Percentiles rank a stretch among this genome's conserved stretches.
Conservation (phyloP, 1,284 basidiomycete species). For the Sporisorium exsertum region DNA sequence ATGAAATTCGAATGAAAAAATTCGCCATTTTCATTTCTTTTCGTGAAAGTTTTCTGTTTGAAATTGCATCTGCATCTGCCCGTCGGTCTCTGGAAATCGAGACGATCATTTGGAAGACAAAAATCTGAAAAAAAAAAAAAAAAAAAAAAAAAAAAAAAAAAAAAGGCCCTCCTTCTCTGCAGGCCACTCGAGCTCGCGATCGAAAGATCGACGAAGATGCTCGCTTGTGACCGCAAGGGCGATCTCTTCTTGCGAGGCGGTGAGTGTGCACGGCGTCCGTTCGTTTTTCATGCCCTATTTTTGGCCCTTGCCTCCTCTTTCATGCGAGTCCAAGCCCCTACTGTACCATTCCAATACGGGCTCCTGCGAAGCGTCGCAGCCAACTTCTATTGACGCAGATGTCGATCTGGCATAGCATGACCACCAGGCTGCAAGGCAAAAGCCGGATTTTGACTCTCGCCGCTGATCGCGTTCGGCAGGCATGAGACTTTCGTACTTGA, state of each 20-base stretch:
- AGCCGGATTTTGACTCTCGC: neutral
- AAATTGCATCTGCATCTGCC: neutral
- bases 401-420: neutral
- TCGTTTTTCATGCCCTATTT: neutral
- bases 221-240: neutral
- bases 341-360: neutral
- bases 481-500: neutral
- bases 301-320: neutral
- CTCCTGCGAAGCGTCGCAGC: neutral
- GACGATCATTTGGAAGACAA: neutral
- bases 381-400: too few species aligned
- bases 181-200: neutral
- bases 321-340: neutral
- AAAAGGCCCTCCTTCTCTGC: neutral
- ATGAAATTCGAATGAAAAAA: neutral
- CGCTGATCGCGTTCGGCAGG: conserved; percentile 12
- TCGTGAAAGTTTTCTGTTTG: neutral
- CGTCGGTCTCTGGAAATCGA: neutral
- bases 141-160: neutral
- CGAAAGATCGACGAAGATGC: neutral
- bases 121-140: neutral
- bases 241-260: neutral
- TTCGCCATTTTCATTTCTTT: conserved; percentile 7
- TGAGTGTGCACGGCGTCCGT: neutral
- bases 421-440: neutral